phyloP scores from a whole-genome alignment of 768 basidiomycete species.

The Phaeotremella skinneri region DNA sequence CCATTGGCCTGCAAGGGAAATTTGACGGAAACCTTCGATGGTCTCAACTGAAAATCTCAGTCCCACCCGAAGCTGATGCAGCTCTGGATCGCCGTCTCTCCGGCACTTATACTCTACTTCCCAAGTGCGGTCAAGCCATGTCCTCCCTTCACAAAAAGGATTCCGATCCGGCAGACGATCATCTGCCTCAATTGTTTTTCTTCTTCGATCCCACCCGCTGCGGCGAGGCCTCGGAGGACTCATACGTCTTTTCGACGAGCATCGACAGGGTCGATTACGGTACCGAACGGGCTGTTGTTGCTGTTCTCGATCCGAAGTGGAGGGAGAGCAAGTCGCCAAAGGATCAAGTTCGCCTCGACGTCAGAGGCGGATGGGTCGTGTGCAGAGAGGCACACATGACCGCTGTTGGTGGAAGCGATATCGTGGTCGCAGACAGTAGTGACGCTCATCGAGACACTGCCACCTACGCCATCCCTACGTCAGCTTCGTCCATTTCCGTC shows the following conservation, averaged over 20 bases:
- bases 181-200: conserved; percentile 66
- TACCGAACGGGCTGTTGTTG: conserved; percentile 73
- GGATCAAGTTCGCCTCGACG: conserved; percentile 59
- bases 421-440: conserved; percentile 22
- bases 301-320: conserved; percentile 72
- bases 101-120: conserved; percentile 72
- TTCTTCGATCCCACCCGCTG: conserved; percentile 76
- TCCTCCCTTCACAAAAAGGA: conserved; percentile 72
- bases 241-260: conserved; percentile 78
- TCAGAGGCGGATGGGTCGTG: conserved; percentile 67
- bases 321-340: conserved; percentile 59
- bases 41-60: conserved; percentile 64
- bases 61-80: conserved; percentile 54
- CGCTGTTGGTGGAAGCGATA: conserved; percentile 50
- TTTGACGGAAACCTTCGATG: conserved; percentile 68
- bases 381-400: conserved; percentile 58
- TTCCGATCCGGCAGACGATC: conserved; percentile 54
- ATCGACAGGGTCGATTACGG: conserved; percentile 76
- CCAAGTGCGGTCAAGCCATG: conserved; percentile 86
- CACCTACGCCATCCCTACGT: conserved; percentile 64
- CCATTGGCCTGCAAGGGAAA: conserved; percentile 69
- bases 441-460: conserved; percentile 52
- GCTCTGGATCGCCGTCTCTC: conserved; percentile 75
- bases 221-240: conserved; percentile 71
- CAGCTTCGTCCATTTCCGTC: conserved; percentile 56